Conservation (phyloP, 805 yeast species). For the Barnettozyma vustinii region DNA sequence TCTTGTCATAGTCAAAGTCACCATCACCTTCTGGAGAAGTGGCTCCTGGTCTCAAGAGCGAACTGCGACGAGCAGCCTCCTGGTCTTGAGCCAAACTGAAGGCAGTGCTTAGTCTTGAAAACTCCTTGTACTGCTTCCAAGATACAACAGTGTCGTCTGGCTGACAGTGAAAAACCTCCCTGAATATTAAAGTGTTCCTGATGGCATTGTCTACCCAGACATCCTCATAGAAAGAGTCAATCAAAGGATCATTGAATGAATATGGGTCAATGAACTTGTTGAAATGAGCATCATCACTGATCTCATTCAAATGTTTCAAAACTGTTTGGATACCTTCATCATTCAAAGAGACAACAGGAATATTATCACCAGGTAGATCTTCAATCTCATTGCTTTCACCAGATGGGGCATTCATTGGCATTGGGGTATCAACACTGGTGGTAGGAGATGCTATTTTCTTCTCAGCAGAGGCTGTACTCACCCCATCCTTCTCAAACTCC, state of each 20-base stretch:
- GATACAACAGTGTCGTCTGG: conserved; percentile 89
- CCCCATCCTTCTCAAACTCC: background rate
- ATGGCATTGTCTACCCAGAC: conserved; percentile 80
- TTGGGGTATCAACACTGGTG: background rate
- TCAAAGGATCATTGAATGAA: conserved; percentile 80
- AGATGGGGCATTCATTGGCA: background rate
- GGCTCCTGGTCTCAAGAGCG: conserved; percentile 3
- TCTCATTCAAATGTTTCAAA: conserved; percentile 36
- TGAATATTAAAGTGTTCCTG: conserved; percentile 73
- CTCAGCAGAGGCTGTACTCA: background rate
- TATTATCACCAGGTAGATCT: conserved; percentile 22
- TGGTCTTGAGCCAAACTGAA: conserved; percentile 36
- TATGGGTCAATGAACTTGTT: conserved; percentile 76
- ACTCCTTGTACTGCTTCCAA: conserved; percentile 86
- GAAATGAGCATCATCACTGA: conserved; percentile 21
- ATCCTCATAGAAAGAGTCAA: conserved; percentile 77
- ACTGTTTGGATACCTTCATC: conserved; percentile 38
- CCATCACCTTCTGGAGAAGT: background rate
- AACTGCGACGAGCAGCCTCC: conserved; percentile 17
- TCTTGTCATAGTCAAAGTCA: background rate
- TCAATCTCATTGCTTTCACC: conserved; percentile 12
- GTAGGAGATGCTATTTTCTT: background rate
- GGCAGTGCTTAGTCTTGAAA: conserved; percentile 52
- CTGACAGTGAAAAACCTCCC: conserved; percentile 86
- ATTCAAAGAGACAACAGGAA: conserved; percentile 39